A percentile compares a stretch with the other conserved stretches of the same genome.
phyloP scores from a whole-genome alignment of 202 grass and related monocot species.

The Bolboschoenoplectus hybrid region DNA sequence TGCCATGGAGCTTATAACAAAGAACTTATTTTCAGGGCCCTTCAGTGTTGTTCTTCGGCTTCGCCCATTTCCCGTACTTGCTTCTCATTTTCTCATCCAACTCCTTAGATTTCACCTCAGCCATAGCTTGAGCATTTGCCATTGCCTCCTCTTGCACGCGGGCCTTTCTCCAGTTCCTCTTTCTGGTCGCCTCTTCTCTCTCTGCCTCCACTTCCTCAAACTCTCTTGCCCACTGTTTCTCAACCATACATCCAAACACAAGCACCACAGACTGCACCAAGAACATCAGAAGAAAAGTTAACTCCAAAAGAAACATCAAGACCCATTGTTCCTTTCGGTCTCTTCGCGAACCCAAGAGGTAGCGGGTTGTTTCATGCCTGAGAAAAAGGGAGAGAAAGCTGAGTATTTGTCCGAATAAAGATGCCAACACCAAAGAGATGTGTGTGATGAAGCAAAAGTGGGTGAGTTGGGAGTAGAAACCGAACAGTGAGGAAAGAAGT shows the following conservation, averaged over 20 bases:
- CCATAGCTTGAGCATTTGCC: conserved; percentile 43
- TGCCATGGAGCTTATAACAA: neutral
- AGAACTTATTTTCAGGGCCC: conserved; percentile 36
- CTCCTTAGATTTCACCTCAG: conserved; percentile 47
- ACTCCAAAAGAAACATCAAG: conserved; percentile 60
- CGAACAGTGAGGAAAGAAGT: conserved; percentile 54
- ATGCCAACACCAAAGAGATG: conserved; percentile 51
- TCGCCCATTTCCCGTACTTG: conserved; percentile 45
- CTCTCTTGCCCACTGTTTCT: conserved; percentile 58
- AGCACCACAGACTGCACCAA: conserved; percentile 55
- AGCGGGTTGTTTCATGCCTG: conserved; percentile 44
- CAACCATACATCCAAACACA: conserved; percentile 45
- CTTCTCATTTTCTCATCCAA: conserved; percentile 54
- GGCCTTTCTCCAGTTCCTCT: conserved; percentile 57
- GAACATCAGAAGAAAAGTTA: conserved; percentile 66
- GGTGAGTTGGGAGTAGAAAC: conserved; percentile 54
- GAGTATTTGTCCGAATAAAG: conserved; percentile 54
- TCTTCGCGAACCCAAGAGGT: conserved; percentile 47
- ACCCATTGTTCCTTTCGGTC: conserved; percentile 65
- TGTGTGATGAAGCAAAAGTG: conserved; percentile 54
- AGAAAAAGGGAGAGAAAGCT: conserved; percentile 54
- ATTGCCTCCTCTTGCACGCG: conserved; percentile 62
- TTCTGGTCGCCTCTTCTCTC: conserved; percentile 50
- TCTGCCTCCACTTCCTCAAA: conserved; percentile 55
- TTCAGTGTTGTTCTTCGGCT: conserved; percentile 47